Conservation (phyloP, 139 green algal species). For the Micractinium sp. region DNA sequence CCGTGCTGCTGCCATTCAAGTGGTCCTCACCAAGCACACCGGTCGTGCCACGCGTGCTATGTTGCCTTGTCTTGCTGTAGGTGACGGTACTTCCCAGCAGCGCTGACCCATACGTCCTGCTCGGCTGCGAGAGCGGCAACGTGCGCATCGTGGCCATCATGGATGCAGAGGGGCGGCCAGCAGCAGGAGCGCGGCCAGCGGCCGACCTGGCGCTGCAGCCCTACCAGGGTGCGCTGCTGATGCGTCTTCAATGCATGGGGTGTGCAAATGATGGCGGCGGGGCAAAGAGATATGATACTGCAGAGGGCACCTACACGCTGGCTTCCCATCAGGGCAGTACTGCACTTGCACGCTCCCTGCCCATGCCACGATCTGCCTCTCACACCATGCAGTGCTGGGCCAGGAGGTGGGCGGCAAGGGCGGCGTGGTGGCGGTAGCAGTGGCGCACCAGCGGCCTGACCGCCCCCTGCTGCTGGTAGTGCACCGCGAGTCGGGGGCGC, state of each 20-base stretch:
- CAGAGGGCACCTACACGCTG: not conserved
- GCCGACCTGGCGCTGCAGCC: constrained; percentile 45
- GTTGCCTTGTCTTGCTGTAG: too few species aligned
- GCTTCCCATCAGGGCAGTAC: not conserved
- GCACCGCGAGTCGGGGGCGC: constrained; percentile 43
- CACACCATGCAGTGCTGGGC: constrained; percentile 32
- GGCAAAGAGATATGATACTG: not conserved
- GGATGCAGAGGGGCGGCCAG: constrained; percentile 13
- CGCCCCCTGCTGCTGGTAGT: constrained; percentile 49
- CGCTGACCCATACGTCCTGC: constrained; percentile 48
- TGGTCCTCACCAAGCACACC: too few species aligned
- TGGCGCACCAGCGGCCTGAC: constrained; percentile 20
- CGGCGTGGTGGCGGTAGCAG: constrained; percentile 38
- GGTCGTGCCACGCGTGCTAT: too few species aligned
- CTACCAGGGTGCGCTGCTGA: constrained; percentile 38
- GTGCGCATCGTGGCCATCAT: constrained; percentile 49
- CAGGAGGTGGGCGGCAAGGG: constrained; percentile 46
- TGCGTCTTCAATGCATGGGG: not conserved
- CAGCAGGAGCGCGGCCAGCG: constrained; percentile 5
- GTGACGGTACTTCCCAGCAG: constrained; percentile 25
- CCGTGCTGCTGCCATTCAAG: too few species aligned
- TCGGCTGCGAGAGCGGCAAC: constrained; percentile 56
- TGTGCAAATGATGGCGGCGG: not conserved
- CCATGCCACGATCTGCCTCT: not conserved
- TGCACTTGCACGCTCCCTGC: not conserved